Evolutionary conservation across 768 basidiomycete genomes (phyloP), one percentile per base, ranked within the genome.

Genomic region (Galerina marginata): DNA sequence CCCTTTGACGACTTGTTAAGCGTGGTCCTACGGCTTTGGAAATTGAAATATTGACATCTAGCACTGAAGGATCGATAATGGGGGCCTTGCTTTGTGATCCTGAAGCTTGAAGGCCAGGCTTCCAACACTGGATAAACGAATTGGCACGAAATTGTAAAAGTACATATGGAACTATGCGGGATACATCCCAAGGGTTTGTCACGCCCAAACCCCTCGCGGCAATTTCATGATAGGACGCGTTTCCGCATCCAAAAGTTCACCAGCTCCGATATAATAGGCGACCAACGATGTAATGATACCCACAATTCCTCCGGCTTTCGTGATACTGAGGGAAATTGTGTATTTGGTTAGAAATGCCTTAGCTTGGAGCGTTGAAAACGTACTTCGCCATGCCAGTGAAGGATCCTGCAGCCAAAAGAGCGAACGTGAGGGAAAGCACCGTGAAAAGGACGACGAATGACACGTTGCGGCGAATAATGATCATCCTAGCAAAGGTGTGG

Each of bases 191-290:
- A 33, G 7, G 29, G 5, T 7, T 7, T 33, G 7, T 33, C 29
- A 33, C 29, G 4, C 29, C 15, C 14, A 45, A 12, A 72, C 58
- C 10, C 81, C 80, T 26, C 78, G 65, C 3, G 82, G 82, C 9
- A 82, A 66, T 3, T 66, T 61, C 56, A 77, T 26, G 36, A 79
- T 45, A 3, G 79, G 70, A 14, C 67, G 65, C 14, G 67, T 62
- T 68, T 83, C 81, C 0, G 72, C 69, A 2, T 65, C 65, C 42
- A 82, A 64, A 61, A 83, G 60, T 43, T 81, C 75, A 37, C 72
- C 67, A 12, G 81, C 57, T 39, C 78, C 81, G 52, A 80, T 77
- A 62, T 83, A 83, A 66, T 76, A 82, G 1, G 81, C 82, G 33
- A 81, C 69, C 26, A 82, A 68, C 0, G 76, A 79, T 1, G 76